phyloP scores from a whole-genome alignment of 805 yeast genomes.

The Monosporozyma yasuniensis region DNA sequence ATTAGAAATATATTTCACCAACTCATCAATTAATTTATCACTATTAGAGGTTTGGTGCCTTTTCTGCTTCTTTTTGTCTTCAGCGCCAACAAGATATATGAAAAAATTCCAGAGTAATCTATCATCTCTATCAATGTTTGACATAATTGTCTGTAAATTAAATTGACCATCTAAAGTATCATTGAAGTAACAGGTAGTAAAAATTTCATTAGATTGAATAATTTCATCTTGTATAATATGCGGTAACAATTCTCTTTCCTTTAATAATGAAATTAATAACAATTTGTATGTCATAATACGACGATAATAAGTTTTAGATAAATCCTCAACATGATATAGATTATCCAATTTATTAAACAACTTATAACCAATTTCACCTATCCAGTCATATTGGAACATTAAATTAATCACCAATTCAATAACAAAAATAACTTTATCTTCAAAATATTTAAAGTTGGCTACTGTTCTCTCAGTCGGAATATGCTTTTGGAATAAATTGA shows the following conservation, averaged over 20 bases:
- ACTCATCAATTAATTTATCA: neutral
- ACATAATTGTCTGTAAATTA: neutral
- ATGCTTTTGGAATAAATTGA: slow-evolving; percentile 28
- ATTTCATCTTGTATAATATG: slow-evolving; percentile 23
- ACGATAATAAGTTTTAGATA: slow-evolving; percentile 22
- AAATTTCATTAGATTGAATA: slow-evolving; percentile 26
- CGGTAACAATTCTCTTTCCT: slow-evolving; percentile 10
- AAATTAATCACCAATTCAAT: slow-evolving; percentile 34
- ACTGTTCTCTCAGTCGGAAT: slow-evolving; percentile 29
- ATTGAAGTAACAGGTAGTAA: slow-evolving; percentile 21
- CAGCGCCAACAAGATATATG: neutral
- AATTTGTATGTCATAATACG: slow-evolving; percentile 33
- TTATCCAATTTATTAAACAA: slow-evolving; percentile 14
- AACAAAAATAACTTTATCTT: slow-evolving; percentile 41
- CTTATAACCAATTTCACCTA: slow-evolving; percentile 19
- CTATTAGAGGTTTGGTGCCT: neutral
- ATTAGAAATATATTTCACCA: neutral
- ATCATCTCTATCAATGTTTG: neutral
- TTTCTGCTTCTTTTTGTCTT: neutral
- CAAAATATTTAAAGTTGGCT: slow-evolving; percentile 33
- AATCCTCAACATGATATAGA: slow-evolving; percentile 10
- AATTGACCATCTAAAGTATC: slow-evolving; percentile 31
- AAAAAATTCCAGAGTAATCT: slow-evolving; percentile 1
- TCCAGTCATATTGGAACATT: slow-evolving; percentile 26
- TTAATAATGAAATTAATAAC: slow-evolving; percentile 18